phyloP scores from a whole-genome alignment of 2,329 filamentous ascomycete species.

The Cadophora sp. region DNA sequence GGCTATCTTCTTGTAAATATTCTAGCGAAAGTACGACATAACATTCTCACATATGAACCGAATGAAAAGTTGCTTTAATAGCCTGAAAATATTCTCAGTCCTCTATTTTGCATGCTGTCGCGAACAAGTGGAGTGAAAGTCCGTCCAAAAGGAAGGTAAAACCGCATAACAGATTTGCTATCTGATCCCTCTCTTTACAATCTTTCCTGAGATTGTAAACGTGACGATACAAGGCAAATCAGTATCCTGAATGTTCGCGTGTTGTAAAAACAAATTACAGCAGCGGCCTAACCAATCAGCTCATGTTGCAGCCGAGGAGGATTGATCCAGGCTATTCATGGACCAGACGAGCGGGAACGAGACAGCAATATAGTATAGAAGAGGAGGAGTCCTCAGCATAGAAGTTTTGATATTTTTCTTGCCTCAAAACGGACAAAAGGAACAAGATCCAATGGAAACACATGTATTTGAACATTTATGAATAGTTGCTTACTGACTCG shows the following conservation, averaged over 20 bases:
- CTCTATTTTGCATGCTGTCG: background rate
- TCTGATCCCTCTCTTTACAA: background rate
- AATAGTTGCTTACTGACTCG: background rate
- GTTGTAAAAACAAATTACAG: background rate
- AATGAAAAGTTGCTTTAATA: background rate
- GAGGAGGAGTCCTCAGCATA: background rate
- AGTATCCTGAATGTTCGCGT: background rate
- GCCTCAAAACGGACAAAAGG: background rate
- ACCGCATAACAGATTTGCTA: background rate
- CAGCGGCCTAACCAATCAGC: background rate
- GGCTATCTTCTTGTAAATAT: background rate
- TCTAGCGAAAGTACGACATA: background rate
- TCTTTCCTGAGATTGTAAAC: background rate
- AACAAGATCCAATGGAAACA: background rate
- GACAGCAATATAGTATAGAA: background rate
- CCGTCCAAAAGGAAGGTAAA: background rate
- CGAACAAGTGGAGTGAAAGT: background rate
- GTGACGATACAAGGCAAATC: background rate
- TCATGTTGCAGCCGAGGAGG: background rate
- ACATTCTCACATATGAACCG: background rate
- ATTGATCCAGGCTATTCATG: background rate
- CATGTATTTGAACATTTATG: background rate
- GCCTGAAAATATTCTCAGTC: background rate
- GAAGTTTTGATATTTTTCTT: background rate
- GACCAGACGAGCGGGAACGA: background rate